phyloP scores from a whole-genome alignment of 768 basidiomycete genomes.

The Chalciporus piperatus region DNA sequence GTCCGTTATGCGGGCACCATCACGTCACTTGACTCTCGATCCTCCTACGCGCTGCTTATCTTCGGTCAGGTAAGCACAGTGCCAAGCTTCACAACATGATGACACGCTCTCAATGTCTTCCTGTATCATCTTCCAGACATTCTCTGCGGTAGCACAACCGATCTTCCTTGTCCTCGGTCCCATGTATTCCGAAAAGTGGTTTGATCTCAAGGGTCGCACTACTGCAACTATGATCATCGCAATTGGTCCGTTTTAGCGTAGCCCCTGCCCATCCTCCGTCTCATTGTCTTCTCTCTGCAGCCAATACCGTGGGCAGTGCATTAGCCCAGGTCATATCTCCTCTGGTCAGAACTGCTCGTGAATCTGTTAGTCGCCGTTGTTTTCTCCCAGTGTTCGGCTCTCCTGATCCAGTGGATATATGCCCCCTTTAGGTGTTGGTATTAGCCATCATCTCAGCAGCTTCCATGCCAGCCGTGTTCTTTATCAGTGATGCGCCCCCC shows the following conservation, averaged over 20 bases:
- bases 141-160: slow-evolving; percentile 65
- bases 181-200: slow-evolving; percentile 83
- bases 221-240: slow-evolving; percentile 70
- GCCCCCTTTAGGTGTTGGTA: slow-evolving; percentile 56
- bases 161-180: slow-evolving; percentile 77
- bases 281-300: slow-evolving; percentile 39
- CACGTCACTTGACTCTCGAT: too few relatives aligned
- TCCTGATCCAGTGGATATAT: too few relatives aligned
- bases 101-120: slow-evolving; percentile 54
- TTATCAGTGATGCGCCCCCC: slow-evolving; percentile 64
- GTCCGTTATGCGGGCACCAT: too few relatives aligned
- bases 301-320: slow-evolving; percentile 72
- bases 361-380: slow-evolving; percentile 53
- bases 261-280: neutral
- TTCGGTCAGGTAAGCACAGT: slow-evolving; percentile 18
- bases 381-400: slow-evolving; percentile 20
- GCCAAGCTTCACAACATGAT: slow-evolving; percentile 67
- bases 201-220: slow-evolving; percentile 69
- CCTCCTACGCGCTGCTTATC: too few relatives aligned
- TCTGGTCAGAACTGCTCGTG: slow-evolving; percentile 46
- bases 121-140: slow-evolving; percentile 53
- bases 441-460: slow-evolving; percentile 71
- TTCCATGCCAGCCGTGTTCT: slow-evolving; percentile 52
- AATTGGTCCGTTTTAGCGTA: slow-evolving; percentile 32
- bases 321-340: slow-evolving; percentile 74